These are phyloP conservation scores for Xylona heveae DNA, from an alignment of 495 filamentous ascomycete species.

Conservation along the genomic window DNA sequence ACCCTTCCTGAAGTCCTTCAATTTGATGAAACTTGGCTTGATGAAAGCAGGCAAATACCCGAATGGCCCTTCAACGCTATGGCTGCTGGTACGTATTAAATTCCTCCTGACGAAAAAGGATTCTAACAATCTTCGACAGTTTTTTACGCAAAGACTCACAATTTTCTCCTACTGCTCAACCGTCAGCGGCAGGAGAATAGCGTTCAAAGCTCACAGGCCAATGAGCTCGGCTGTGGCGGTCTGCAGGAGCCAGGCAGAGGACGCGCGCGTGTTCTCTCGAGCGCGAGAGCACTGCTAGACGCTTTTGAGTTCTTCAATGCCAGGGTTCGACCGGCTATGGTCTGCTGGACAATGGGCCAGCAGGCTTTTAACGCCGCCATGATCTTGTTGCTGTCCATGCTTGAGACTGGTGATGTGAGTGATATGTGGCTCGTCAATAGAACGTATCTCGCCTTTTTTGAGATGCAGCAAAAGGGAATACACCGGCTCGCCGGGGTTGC, in stretches of 20 bases:
- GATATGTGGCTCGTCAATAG: conserved; percentile 17
- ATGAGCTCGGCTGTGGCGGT: conserved; percentile 14
- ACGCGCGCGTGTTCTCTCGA: conserved; percentile 19
- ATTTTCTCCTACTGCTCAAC: conserved; percentile 23
- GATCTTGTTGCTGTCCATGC: conserved; percentile 21
- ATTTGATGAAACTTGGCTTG: conserved; percentile 23
- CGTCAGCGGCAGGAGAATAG: conserved; percentile 17
- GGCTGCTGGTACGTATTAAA: conserved; percentile 14
- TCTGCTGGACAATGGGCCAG: conserved; percentile 25
- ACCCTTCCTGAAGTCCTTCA: conserved; percentile 21
- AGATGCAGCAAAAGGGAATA: conserved; percentile 19
- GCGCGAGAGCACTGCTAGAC: conserved; percentile 16
- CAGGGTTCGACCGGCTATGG: conserved; percentile 18
- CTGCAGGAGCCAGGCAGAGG: too few species aligned
- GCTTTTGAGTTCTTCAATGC: conserved; percentile 23
- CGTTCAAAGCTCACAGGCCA: conserved; percentile 5
- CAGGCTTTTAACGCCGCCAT: conserved; percentile 27
- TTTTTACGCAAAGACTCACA: conserved; percentile 23
- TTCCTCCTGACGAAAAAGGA: neutral
- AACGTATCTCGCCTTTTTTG: conserved; percentile 19
- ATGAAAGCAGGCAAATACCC: conserved; percentile 15
- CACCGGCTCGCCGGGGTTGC: conserved; percentile 22
- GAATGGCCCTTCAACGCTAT: conserved; percentile 23
- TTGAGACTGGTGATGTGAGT: conserved; percentile 18
- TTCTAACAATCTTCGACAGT: conserved; percentile 6